Evolutionary conservation across 139 green algal genomes (phyloP), one percentile per base, ranked within the genome.

Genomic region (Axilococcus clingmanii): DNA sequence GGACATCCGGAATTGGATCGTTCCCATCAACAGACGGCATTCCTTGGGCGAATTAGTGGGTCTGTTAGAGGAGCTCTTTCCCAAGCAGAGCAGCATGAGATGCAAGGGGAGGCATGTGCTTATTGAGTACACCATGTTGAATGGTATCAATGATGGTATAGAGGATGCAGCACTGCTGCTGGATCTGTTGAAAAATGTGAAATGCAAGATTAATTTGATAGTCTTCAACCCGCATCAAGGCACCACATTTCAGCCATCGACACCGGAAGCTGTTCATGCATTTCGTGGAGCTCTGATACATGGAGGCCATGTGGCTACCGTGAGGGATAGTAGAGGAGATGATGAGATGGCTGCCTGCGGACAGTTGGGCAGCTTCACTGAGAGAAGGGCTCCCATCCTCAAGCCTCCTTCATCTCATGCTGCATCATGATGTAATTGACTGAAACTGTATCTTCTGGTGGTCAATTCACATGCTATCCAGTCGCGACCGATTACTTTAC

Each of bases 41-140:
- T 22, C 53, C 2, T 58, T 94, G 17, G 53, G 55, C 7, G 46
- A 49, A 14, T 67, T 94, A 29, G 52, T 86, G 1, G 65, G 40
- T 1, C 41, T 61, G 20, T 62, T 89, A 27, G 34, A 56, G 20
- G 49, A 72, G 33, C 47, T 69, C 25, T 90, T 82, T 52, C 77
- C 79, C 2, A 36, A 29, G 25, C 49, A 38, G 30, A 51, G 35
- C 20, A 43, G 25, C n/a, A 43, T 47, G 22, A 40, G 17, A 2
- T 32, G 34, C 40, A 42, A 59, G 34, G 48, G 47, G 3, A 42
- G 52, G 31, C 44, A 77, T 31, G 77, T 95, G 51, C 65, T 95
- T 19, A 75, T 96, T n/a, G 87, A 93, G 68, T 93, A 96, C 71
- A 76, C 84, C 9, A 85, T 96, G 83, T 77, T 96, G 41, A 40